Conservation (phyloP, 495 filamentous ascomycete species). For the Hyaloscypha bicolor region DNA sequence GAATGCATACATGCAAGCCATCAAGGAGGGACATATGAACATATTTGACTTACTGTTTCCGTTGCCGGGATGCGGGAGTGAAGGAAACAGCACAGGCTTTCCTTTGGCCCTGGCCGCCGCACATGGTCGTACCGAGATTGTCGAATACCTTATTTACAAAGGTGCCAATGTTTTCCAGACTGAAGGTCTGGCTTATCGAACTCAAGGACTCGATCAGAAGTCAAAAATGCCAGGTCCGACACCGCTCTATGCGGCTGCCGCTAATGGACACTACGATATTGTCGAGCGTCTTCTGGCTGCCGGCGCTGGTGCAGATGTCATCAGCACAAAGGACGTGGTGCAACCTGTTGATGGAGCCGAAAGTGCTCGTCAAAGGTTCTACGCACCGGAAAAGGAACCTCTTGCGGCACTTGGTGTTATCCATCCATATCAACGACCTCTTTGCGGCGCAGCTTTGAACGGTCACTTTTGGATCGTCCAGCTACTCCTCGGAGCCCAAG, state of each 20-base stretch:
- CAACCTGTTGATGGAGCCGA: background rate
- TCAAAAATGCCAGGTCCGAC: background rate
- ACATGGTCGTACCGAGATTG: background rate
- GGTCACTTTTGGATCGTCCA: background rate
- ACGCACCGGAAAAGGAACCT: background rate
- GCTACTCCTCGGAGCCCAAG: background rate
- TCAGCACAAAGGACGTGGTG: background rate
- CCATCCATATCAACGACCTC: background rate
- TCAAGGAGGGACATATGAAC: background rate
- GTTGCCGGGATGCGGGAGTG: background rate
- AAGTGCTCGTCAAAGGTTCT: background rate
- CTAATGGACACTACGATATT: background rate
- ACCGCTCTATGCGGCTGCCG: background rate
- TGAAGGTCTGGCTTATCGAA: background rate
- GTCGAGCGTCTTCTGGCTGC: background rate
- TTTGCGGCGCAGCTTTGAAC: background rate
- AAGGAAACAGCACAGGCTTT: background rate
- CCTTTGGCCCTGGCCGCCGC: background rate
- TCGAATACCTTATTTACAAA: background rate
- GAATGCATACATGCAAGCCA: background rate
- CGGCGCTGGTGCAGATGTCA: background rate
- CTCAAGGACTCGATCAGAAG: background rate
- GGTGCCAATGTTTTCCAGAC: conserved; percentile 2
- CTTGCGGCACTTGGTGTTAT: background rate
- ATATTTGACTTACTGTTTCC: background rate